Base-by-base conservation (phyloP, 345 rosid genomes). In the Syzygium aqueum region DNA sequence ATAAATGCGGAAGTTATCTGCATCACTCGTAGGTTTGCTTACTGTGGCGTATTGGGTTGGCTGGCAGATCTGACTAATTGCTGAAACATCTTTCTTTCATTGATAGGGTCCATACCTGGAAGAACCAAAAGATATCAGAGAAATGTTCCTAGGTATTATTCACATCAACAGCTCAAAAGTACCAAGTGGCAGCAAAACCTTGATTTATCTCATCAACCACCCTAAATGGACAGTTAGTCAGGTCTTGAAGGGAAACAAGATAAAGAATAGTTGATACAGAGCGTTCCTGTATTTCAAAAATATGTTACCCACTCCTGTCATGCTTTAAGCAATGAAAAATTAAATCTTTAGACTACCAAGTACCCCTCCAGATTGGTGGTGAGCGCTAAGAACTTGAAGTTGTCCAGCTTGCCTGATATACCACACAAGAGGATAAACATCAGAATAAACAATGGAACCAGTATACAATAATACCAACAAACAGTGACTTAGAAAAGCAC, bases 331-430 rank as follows among this genome's bases (percentile, higher is more conserved):
- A 30, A 46, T 10, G 7, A 28, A 84, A 84, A n/a, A 33, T n/a
- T 28, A 53, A 84, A 51, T 53, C 46, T 51, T 51, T 84, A 54
- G 85, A 51, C 85, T 28, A 84, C n/a, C 85, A 50, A 49, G 84
- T 94, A 94, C 98, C 97, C 99, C 99, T 93, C 99, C 99, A 86
- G 99, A 97, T 77, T 97, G 98, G 91, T 97, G 99, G 86, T 96
- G 97, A 57, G 98, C 97, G 87, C 99, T 96, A 53, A 97, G 95
- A 90, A 95, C 98, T 91, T 95, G 95, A 89, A 97, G 98, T 84
- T 94, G 92, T 85, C 96, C 98, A 22, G 97, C 73, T 92, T 95
- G 96, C 92, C 99, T 95, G 90, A 85, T 49, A 30, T 85, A 40
- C 52, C 50, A 65, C 53, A 85, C 85, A 77, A 40, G 27, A n/a